phyloP scores from a whole-genome alignment of 768 basidiomycete genomes.

The Tephrocybe rancida region DNA sequence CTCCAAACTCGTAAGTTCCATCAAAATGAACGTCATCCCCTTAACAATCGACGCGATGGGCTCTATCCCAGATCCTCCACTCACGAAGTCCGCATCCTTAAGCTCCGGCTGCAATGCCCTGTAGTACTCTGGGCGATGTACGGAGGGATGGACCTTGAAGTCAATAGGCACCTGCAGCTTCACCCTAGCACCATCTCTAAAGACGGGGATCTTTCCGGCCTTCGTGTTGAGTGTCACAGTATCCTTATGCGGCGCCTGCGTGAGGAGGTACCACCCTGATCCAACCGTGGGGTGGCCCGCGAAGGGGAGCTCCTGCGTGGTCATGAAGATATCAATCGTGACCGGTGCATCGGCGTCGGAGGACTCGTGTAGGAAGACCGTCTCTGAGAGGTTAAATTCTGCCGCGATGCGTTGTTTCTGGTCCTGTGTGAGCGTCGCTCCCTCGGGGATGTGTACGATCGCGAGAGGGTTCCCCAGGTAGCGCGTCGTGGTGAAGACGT shows the following conservation, averaged over 20 bases:
- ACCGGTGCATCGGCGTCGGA: slow-evolving; percentile 22
- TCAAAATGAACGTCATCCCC: slow-evolving; percentile 46
- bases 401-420: slow-evolving; percentile 46
- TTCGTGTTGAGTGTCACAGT: slow-evolving; percentile 37
- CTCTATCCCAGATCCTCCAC: slow-evolving; percentile 34
- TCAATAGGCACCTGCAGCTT: slow-evolving; percentile 39
- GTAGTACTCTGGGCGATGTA: slow-evolving; percentile 20
- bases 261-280: slow-evolving; percentile 43
- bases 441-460: slow-evolving; percentile 38
- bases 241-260: slow-evolving; percentile 16
- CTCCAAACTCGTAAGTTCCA: slow-evolving; percentile 38
- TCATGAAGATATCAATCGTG: slow-evolving; percentile 44
- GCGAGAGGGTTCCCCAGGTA: slow-evolving; percentile 48
- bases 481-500: slow-evolving; percentile 44
- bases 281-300: slow-evolving; percentile 50
- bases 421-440: slow-evolving; percentile 29
- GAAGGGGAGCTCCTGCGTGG: slow-evolving; percentile 41
- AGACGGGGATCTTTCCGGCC: slow-evolving; percentile 43
- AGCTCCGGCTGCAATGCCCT: slow-evolving; percentile 33
- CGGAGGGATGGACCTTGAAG: slow-evolving; percentile 40
- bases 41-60: slow-evolving; percentile 46
- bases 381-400: slow-evolving; percentile 54
- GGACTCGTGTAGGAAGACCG: slow-evolving; percentile 43
- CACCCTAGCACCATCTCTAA: slow-evolving; percentile 28
- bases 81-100: slow-evolving; percentile 33